Base-by-base conservation (phyloP, 2,329 filamentous ascomycete species). In the Colletotrichum orchidophilum region DNA sequence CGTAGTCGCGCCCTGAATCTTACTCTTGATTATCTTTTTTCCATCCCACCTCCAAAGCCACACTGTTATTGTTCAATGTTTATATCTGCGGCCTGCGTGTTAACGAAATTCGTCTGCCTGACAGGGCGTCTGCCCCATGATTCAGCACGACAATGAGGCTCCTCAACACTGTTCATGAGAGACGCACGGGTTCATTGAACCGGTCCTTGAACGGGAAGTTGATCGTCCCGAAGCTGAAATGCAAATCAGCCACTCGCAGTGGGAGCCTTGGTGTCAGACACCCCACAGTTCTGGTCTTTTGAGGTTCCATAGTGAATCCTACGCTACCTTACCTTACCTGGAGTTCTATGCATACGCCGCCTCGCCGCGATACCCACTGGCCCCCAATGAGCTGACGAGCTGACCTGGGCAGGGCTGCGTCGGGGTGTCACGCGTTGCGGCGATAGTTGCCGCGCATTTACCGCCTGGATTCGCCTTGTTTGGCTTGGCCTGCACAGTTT, bases 391-490 rank as follows among this genome's bases (percentile, higher is more conserved):
- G 46, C 60, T 21, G 52, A 59, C 24, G 13, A 35, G 35, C 55
- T 54, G 42, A 18, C 35, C 39, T 24, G n/a, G 55, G 35, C 50
- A 70, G 57, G 67, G 63, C 63, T 52, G 15, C 39, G 39, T 42
- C 39, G 39, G 39, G 18, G 18, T 42, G 66, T 52, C 57, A 68
- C 52, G 42, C 68, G 57, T n/a, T 12, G 13, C 13, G 39, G 31
- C 29, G 15, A 12, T 5, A n/a, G 33, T 57, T 66, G 63, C 27
- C 57, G 42, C 29, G 58, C 64, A 58, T 66, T 39, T 58, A 63
- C 64, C 64, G 64, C 68, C 64, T 63, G 33, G 15, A 18, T 55
- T 68, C 57, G 68, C 53, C 64, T 59, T 21, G 42, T 42, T 35
- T 42, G 52, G 46, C 26, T 42, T 54, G 2, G 35, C 6, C 42